Evolutionary conservation across 768 basidiomycete genomes (phyloP).

Genomic region (Trametes meyenii): DNA sequence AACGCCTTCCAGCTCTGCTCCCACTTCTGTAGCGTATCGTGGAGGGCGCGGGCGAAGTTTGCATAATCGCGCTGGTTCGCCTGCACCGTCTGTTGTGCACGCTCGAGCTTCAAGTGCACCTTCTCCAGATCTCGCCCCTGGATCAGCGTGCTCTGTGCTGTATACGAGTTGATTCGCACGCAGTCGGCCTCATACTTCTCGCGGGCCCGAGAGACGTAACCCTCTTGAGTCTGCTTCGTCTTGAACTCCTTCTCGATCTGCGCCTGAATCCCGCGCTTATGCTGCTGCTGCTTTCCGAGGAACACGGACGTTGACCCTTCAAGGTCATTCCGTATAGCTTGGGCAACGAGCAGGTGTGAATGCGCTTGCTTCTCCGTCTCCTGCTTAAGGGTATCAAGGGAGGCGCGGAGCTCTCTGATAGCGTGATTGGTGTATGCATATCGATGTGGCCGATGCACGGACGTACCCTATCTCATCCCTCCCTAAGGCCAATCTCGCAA

Average conservation of each 20-base stretch:
- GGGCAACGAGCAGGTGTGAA: constrained; percentile 73
- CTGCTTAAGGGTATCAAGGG: constrained; percentile 74
- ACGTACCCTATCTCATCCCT: constrained; percentile 93
- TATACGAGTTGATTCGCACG: constrained; percentile 90
- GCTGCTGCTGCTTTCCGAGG: constrained; percentile 63
- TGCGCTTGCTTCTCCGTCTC: constrained; percentile 86
- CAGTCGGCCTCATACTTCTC: constrained; percentile 95
- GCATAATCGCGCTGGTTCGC: constrained; percentile 90
- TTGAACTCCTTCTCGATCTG: constrained; percentile 91
- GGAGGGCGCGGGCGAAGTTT: constrained; percentile 80
- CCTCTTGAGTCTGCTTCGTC: constrained; percentile 83
- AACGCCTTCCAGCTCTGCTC: constrained; percentile 93
- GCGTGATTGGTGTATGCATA: background rate
- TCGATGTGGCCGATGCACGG: background rate
- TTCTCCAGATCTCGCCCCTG: constrained; percentile 96
- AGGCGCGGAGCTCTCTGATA: constrained; percentile 74
- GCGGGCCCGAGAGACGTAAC: constrained; percentile 83
- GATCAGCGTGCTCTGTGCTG: constrained; percentile 86
- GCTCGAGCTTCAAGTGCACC: constrained; percentile 82
- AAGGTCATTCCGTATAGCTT: constrained; percentile 74
- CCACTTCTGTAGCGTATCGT: constrained; percentile 84
- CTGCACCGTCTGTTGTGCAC: constrained; percentile 86
- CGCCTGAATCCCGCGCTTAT: constrained; percentile 73
- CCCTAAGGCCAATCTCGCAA: constrained; percentile 77
- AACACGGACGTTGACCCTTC: constrained; percentile 68